Evolutionary conservation across 257 asterid genomes (phyloP), one percentile per base, ranked within the genome.

Genomic region (Scutellaria baicalensis): DNA sequence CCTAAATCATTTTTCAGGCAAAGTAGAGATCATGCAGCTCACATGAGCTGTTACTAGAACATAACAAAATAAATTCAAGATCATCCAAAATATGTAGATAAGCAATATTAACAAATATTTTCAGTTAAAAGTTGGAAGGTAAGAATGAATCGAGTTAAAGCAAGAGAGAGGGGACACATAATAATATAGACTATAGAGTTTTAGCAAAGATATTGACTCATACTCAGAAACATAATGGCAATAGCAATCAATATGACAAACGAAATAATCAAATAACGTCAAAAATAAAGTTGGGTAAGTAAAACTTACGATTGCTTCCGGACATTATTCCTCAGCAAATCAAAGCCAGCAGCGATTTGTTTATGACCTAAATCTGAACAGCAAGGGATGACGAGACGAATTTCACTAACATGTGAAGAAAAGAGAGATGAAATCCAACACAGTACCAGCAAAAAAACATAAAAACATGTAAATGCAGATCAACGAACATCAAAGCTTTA

Each of bases 261-360:
- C 55, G 70, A 43, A 54, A 69, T 21, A 70, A 56, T 62, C 64
- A 49, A 68, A 75, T 39, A 59, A 59, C 5, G 16, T 6, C 18
- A 51, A n/a, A 36, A 52, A 14, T 13, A 59, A 66, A 56, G 31
- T 23, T 27, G 35, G 38, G 21, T 13, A 9, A 72, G 9, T 27
- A 17, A n/a, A 48, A 79, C 89, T 81, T 75, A 84, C 89, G 85
- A 74, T 82, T 82, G 80, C 86, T 84, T 72, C 87, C 89, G 33
- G 77, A 84, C 89, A 84, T 84, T 59, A 8, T 77, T 72, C 76
- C 76, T 60, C 77, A 35, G 20, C 38, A 44, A 55, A 67, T 45
- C 31, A 67, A 59, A 43, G 56, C 65, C 80, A 74, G 63, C 21
- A 55, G 68, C n/a, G 67, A 55, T 56, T 50, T 56, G 38, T 39